Percentiles rank a stretch among this genome's conserved stretches.
Evolutionary conservation across 176 grass and related monocot species (phyloP).

Genomic region (Leersia perrieri): DNA sequence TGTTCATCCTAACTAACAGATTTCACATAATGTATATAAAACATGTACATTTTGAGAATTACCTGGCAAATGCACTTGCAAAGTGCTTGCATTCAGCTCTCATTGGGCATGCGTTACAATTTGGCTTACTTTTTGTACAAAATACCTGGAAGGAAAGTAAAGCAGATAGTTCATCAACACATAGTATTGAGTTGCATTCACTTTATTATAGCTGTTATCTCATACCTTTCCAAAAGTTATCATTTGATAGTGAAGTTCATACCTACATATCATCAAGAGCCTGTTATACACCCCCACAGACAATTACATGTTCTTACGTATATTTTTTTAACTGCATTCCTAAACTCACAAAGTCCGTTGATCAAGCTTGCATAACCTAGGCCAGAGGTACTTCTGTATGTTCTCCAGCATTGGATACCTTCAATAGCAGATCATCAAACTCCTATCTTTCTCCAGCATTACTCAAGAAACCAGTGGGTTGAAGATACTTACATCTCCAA

Average conservation of each 20-base stretch:
- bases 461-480: background rate
- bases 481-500: conserved; percentile 55
- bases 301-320: conserved; percentile 14
- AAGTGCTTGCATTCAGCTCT: conserved; percentile 71
- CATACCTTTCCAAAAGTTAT: conserved; percentile 70
- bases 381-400: conserved; percentile 88
- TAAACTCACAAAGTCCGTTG: conserved; percentile 63
- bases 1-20: no score
- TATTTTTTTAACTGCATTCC: conserved; percentile 19
- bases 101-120: conserved; percentile 72
- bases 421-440: conserved; percentile 32
- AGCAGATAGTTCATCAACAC: background rate
- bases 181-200: background rate
- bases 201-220: background rate
- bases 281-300: conserved; percentile 1
- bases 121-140: conserved; percentile 70
- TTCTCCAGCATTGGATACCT: conserved; percentile 79
- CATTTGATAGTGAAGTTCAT: conserved; percentile 71
- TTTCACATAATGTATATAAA: background rate
- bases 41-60: conserved; percentile 8
- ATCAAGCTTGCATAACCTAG: conserved; percentile 76
- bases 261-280: conserved; percentile 25
- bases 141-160: conserved; percentile 41
- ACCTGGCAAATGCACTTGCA: conserved; percentile 71
- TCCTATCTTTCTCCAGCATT: background rate